Evolutionary conservation across 2,329 filamentous ascomycete species (phyloP).

Genomic region (Cladosporium halotolerans): DNA sequence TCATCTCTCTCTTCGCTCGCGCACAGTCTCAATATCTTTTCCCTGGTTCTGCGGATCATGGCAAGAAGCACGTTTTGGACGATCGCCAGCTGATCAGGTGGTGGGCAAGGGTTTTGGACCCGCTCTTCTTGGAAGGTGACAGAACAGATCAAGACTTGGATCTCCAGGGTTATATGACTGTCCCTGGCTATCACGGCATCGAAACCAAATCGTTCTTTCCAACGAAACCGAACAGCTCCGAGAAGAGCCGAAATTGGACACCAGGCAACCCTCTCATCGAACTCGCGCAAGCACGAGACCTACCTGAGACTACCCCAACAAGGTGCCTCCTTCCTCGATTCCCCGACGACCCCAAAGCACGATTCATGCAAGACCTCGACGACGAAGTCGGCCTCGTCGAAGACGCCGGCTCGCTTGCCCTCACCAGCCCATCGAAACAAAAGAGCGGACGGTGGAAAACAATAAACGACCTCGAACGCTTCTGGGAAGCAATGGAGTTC

Average conservation of each 20-base stretch:
- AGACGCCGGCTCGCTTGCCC: constrained; percentile 16
- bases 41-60: constrained; percentile 80
- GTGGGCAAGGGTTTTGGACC: constrained; percentile 88
- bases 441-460: constrained; percentile 72
- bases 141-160: constrained; percentile 32
- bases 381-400: constrained; percentile 51
- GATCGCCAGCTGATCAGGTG: constrained; percentile 86
- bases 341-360: constrained; percentile 89
- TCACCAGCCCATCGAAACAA: constrained; percentile 35
- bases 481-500: constrained; percentile 98
- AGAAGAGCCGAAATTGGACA: constrained; percentile 36
- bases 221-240: constrained; percentile 24
- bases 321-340: constrained; percentile 81
- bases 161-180: constrained; percentile 68
- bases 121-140: constrained; percentile 50
- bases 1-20: constrained; percentile 86
- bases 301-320: constrained; percentile 58
- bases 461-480: constrained; percentile 76
- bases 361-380: constrained; percentile 83
- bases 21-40: constrained; percentile 93
- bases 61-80: constrained; percentile 81
- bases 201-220: constrained; percentile 79
- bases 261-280: constrained; percentile 68
- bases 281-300: constrained; percentile 54
- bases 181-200: constrained; percentile 77